phyloP scores from a whole-genome alignment of 331 rosid species.

The Malus hybrid region DNA sequence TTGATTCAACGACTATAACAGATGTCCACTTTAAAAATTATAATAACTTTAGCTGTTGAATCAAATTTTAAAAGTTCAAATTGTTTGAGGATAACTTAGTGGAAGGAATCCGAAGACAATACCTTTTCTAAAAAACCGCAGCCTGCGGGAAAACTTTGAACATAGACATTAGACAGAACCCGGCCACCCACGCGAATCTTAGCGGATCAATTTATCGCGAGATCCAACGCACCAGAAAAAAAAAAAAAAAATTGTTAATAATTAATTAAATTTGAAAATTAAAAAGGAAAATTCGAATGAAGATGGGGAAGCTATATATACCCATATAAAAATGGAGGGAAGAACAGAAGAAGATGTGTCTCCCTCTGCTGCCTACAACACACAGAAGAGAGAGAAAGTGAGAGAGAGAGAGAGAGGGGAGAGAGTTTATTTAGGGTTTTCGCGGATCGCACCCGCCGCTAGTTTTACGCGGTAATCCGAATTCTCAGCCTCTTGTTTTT shows the following conservation, averaged over 20 bases:
- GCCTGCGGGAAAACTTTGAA: not conserved
- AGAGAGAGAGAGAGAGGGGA: not conserved
- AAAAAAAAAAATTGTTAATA: not conserved
- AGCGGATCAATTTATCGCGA: conserved; percentile 15
- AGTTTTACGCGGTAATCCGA: conserved; percentile 34
- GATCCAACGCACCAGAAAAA: conserved; percentile 16
- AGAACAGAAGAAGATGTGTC: not conserved
- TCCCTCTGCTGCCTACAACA: not conserved
- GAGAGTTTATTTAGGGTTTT: conserved; percentile 28
- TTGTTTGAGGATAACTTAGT: accelerated
- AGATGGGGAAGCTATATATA: not conserved
- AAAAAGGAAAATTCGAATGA: not conserved
- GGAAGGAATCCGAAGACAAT: not conserved
- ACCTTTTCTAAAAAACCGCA: not conserved
- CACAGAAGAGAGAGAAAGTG: not conserved
- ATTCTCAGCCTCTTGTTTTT: conserved; percentile 9
- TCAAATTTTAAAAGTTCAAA: accelerated
- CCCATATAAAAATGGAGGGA: not conserved
- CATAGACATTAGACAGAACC: not conserved
- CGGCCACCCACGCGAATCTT: conserved; percentile 10
- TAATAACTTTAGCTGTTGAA: too few relatives aligned
- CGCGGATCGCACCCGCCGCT: conserved; percentile 14
- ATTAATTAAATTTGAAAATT: not conserved
- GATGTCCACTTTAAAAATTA: too few relatives aligned
- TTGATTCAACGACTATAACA: too few relatives aligned